Conservation (phyloP, 2,329 filamentous ascomycete genomes). For the Laburnicola sp. region DNA sequence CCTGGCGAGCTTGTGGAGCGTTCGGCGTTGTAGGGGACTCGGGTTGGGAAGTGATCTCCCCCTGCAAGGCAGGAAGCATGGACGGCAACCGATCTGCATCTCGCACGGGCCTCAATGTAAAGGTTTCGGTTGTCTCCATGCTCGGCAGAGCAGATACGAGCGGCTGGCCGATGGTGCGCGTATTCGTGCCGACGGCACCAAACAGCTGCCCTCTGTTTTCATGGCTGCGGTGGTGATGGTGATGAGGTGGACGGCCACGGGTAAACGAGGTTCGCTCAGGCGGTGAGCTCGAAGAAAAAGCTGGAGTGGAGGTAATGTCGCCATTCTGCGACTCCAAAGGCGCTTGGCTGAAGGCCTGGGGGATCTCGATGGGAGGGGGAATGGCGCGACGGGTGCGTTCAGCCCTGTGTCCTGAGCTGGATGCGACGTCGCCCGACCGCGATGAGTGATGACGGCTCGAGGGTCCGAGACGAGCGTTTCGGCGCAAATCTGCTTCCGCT, state of each 20-base stretch:
- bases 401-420: conserved; percentile 45
- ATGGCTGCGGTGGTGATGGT: conserved; percentile 52
- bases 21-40: conserved; percentile 61
- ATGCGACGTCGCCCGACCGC: conserved; percentile 44
- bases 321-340: conserved; percentile 55
- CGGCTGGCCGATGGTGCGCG: conserved; percentile 63
- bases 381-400: conserved; percentile 68
- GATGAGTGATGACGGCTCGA: conserved; percentile 47
- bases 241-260: conserved; percentile 58
- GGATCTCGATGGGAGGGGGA: conserved; percentile 83
- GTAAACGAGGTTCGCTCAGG: conserved; percentile 70
- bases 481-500: conserved; percentile 76
- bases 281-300: conserved; percentile 69
- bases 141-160: conserved; percentile 67
- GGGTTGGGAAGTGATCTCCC: conserved; percentile 80
- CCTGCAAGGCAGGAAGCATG: conserved; percentile 71
- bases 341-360: conserved; percentile 55
- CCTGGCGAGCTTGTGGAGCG: conserved; percentile 36
- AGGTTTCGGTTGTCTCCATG: conserved; percentile 71
- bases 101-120: conserved; percentile 77
- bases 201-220: conserved; percentile 49
- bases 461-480: conserved; percentile 51
- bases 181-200: conserved; percentile 26
- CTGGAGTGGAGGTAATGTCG: conserved; percentile 65
- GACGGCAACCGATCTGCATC: conserved; percentile 83